Percentiles rank a stretch among this genome's conserved stretches.
These are phyloP conservation scores for Pleurotus sapidus DNA, from an alignment of 768 basidiomycete species.

Conservation along the genomic window DNA sequence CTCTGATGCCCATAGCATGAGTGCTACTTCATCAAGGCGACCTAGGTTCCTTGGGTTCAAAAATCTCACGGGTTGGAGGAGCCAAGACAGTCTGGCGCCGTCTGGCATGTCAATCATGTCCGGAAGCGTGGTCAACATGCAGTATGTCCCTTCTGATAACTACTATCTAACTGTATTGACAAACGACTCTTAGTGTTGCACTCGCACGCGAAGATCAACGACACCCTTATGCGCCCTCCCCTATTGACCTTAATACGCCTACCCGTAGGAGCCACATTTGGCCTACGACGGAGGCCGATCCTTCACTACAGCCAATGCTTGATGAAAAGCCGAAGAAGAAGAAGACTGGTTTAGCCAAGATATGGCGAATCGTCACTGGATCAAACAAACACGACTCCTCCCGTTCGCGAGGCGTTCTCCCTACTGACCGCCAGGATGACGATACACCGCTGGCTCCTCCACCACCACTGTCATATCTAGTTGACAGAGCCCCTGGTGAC, in stretches of 20 bases:
- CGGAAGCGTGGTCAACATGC: constrained; percentile 92
- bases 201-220: constrained; percentile 62
- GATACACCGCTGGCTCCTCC: constrained; percentile 84
- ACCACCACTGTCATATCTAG: constrained; percentile 87
- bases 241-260: constrained; percentile 32
- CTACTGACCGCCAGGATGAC: constrained; percentile 54
- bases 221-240: constrained; percentile 23
- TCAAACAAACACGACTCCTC: constrained; percentile 38
- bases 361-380: constrained; percentile 78
- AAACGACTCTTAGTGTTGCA: constrained; percentile 53
- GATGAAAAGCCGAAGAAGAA: constrained; percentile 70
- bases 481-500: constrained; percentile 57
- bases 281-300: constrained; percentile 33
- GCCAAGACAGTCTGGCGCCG: constrained; percentile 79
- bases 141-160: constrained; percentile 49
- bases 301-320: constrained; percentile 11
- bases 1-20: constrained; percentile 75
- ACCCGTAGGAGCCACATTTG: constrained; percentile 53
- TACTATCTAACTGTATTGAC: constrained; percentile 9
- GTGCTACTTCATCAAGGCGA: constrained; percentile 63
- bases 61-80: constrained; percentile 70
- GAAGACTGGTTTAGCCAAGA: constrained; percentile 72
- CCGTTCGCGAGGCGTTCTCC: constrained; percentile 23
- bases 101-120: constrained; percentile 78
- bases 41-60: constrained; percentile 78